Conservation (phyloP, 2,329 filamentous ascomycete genomes). For the Xylaria sp. region DNA sequence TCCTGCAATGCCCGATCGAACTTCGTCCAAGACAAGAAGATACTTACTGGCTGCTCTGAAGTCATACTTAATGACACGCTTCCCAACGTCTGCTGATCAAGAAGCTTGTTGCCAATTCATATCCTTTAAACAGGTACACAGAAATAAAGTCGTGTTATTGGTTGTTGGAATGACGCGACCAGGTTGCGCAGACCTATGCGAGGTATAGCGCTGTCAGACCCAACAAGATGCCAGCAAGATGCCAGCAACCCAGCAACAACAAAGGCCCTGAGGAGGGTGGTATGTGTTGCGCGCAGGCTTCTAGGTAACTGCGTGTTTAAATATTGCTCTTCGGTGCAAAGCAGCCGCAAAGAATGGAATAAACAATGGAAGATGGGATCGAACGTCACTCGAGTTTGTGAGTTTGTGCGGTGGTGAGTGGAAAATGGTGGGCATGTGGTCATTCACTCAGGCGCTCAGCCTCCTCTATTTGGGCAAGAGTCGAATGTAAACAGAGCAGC, state of each 20-base stretch:
- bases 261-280: background rate
- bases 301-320: background rate
- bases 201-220: background rate
- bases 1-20: conserved; percentile 14
- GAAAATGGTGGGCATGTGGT: conserved; percentile 21
- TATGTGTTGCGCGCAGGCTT: conserved; percentile 14
- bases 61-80: conserved; percentile 36
- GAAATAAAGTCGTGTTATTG: conserved; percentile 18
- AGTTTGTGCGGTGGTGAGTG: conserved; percentile 4
- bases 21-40: conserved; percentile 26
- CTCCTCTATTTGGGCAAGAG: conserved; percentile 32
- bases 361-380: background rate
- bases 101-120: conserved; percentile 34
- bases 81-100: conserved; percentile 31
- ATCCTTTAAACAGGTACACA: conserved; percentile 29
- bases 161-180: conserved; percentile 8
- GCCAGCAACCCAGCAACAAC: conserved; percentile 12
- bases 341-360: conserved; percentile 17
- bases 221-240: background rate
- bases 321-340: conserved; percentile 8
- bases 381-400: background rate
- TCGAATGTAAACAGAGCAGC: conserved; percentile 34
- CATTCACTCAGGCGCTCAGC: conserved; percentile 13
- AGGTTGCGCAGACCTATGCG: background rate
- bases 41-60: conserved; percentile 41